These are phyloP conservation scores for Candida germanica DNA, from an alignment of 805 yeast species.

Conservation along the genomic window DNA sequence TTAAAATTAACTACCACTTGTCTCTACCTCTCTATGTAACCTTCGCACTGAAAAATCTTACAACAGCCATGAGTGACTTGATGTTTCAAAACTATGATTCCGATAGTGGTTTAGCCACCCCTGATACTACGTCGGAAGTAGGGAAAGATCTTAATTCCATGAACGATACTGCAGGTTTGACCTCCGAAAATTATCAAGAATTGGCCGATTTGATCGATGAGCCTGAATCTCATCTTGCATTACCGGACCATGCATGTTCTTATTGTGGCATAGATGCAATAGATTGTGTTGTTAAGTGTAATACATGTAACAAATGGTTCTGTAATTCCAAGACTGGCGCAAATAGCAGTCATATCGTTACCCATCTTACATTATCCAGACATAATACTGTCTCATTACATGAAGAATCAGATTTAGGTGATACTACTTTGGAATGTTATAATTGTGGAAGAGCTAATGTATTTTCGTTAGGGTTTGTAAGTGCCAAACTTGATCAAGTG, in stretches of 20 bases:
- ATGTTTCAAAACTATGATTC: slow-evolving; percentile 10
- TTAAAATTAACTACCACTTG: too few relatives aligned
- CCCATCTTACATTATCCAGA: slow-evolving; percentile 76
- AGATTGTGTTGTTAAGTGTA: slow-evolving; percentile 69
- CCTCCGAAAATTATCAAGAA: not conserved
- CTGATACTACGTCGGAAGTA: too few relatives aligned
- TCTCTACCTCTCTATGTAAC: too few relatives aligned
- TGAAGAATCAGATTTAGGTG: slow-evolving; percentile 82
- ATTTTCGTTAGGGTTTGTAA: slow-evolving; percentile 79
- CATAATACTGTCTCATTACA: slow-evolving; percentile 76
- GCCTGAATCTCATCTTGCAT: not conserved
- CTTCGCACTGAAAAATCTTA: too few relatives aligned
- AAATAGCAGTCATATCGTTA: slow-evolving; percentile 75
- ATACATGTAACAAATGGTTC: slow-evolving; percentile 80
- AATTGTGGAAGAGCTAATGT: slow-evolving; percentile 82
- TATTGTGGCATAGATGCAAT: slow-evolving; percentile 76
- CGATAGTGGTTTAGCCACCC: not conserved
- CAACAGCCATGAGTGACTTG: slow-evolving; percentile 23
- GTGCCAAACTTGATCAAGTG: slow-evolving; percentile 82
- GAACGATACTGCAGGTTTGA: not conserved
- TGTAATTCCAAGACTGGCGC: slow-evolving; percentile 66
- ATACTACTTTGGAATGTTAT: slow-evolving; percentile 82
- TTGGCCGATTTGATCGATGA: not conserved
- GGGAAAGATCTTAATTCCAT: too few relatives aligned
- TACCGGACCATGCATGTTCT: slow-evolving; percentile 3